phyloP scores from a whole-genome alignment of 2,329 filamentous ascomycete genomes.

The Paramyrothecium sp. region DNA sequence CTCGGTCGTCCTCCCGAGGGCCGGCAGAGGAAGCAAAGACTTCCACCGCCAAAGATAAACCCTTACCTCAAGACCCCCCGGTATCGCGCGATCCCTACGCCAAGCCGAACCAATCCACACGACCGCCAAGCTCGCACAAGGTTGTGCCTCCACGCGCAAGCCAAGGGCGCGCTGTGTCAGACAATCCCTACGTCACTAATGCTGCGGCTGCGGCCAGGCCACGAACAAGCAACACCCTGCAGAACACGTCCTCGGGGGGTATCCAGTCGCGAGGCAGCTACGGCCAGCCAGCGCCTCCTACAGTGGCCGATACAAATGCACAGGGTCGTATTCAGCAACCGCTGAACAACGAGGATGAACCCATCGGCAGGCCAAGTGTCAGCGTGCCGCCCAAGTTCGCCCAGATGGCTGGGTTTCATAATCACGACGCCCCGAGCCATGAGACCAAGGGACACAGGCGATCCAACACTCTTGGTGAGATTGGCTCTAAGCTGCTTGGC shows the following conservation, averaged over 20 bases:
- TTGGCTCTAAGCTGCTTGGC: conserved; percentile 82
- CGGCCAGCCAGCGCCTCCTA: conserved; percentile 82
- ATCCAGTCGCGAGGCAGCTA: conserved; percentile 64
- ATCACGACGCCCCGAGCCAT: conserved; percentile 46
- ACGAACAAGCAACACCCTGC: conserved; percentile 78
- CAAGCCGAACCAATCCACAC: conserved; percentile 34
- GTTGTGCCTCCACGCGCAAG: conserved; percentile 20
- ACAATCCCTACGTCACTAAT: conserved; percentile 42
- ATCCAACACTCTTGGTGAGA: conserved; percentile 74
- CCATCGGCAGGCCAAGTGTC: conserved; percentile 62
- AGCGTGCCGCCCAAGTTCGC: conserved; percentile 58
- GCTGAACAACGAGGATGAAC: conserved; percentile 58
- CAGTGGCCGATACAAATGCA: conserved; percentile 83
- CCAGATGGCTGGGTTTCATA: conserved; percentile 56
- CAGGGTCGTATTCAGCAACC: conserved; percentile 89
- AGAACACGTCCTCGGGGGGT: conserved; percentile 67
- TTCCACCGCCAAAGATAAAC: conserved; percentile 50
- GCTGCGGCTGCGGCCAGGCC: conserved; percentile 57
- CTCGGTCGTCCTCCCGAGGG: conserved; percentile 37
- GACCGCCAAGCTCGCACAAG: conserved; percentile 49
- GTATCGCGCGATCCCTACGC: conserved; percentile 40
- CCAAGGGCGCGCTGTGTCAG: conserved; percentile 34
- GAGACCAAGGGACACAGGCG: conserved; percentile 61
- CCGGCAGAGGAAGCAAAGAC: conserved; percentile 31
- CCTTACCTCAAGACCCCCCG: conserved; percentile 58